Evolutionary conservation across 2,329 filamentous ascomycete genomes (phyloP).

Genomic region (Scytalidium sp.): DNA sequence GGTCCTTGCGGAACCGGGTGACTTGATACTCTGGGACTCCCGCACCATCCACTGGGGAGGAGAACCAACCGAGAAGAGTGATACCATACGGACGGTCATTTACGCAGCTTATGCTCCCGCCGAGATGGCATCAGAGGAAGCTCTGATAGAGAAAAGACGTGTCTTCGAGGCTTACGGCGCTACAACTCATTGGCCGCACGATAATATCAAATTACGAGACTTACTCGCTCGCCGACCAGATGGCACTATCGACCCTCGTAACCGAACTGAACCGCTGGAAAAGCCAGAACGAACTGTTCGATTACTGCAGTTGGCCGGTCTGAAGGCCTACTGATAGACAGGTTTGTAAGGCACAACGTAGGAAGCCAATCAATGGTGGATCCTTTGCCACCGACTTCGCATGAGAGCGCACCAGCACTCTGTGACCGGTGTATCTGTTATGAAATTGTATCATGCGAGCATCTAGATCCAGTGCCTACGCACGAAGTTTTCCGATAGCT

Average conservation of each 20-base stretch:
- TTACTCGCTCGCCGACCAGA: constrained; percentile 13
- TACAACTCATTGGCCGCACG: constrained; percentile 31
- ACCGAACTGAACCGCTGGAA: constrained; percentile 20
- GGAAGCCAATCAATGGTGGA: no score
- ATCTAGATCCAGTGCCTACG: no score
- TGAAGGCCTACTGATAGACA: constrained; percentile 14
- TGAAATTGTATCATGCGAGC: no score
- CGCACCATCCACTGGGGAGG: constrained; percentile 43
- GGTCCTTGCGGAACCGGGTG: constrained; percentile 37
- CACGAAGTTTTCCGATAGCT: no score
- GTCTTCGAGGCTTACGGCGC: constrained; percentile 23
- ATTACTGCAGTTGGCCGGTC: constrained; percentile 26
- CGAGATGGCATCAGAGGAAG: constrained; percentile 23
- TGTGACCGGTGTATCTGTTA: no score
- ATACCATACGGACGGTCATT: constrained; percentile 28
- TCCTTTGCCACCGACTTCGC: no score
- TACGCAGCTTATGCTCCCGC: constrained; percentile 35
- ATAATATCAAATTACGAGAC: constrained; percentile 17
- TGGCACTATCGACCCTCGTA: constrained; percentile 19
- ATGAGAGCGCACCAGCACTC: no score
- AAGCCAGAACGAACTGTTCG: constrained; percentile 22
- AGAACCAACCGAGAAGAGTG: constrained; percentile 23
- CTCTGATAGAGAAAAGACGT: constrained; percentile 19
- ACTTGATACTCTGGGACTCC: constrained; percentile 43
- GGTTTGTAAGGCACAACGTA: no score